Percentiles rank a stretch among this genome's conserved stretches.
Evolutionary conservation across 257 asterid genomes (phyloP).

Genomic region (Avicennia marina): DNA sequence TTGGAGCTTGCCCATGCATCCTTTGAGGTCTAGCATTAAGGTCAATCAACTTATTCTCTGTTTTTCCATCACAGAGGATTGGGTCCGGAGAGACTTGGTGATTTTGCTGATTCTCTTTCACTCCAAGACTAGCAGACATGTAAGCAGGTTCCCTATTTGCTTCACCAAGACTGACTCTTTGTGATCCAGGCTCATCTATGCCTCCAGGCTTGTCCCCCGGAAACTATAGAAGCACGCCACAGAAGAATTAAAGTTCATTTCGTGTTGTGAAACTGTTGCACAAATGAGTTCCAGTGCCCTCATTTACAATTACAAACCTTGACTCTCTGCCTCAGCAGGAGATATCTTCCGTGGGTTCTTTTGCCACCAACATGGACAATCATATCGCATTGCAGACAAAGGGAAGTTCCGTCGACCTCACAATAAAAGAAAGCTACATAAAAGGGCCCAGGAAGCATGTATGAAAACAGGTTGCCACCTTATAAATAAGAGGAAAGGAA

Average conservation of each 20-base stretch:
- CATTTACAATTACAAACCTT: conserved; percentile 64
- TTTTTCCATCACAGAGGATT: neutral
- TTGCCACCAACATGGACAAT: conserved; percentile 94
- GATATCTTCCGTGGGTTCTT: conserved; percentile 95
- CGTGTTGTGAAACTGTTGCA: neutral
- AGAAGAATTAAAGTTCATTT: neutral
- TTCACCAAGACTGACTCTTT: conserved; percentile 34
- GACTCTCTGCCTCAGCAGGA: conserved; percentile 82
- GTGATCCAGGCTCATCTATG: conserved; percentile 52
- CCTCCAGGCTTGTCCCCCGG: conserved; percentile 67
- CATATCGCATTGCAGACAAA: conserved; percentile 95
- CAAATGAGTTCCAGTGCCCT: neutral
- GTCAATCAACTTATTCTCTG: conserved; percentile 64
- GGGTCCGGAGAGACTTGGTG: conserved; percentile 28
- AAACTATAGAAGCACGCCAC: conserved; percentile 46
- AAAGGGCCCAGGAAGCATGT: conserved; percentile 2
- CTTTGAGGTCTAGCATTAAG: conserved; percentile 84
- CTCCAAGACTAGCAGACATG: no score
- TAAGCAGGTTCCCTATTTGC: conserved; percentile 46
- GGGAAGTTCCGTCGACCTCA: conserved; percentile 93
- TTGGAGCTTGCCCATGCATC: conserved; percentile 50
- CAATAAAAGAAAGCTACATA: conserved; percentile 89
- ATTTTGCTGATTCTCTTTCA: conserved; percentile 7
- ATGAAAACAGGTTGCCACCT: neutral
- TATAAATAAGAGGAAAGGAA: conserved; percentile 15